These are phyloP conservation scores for Tetrapisispora iriomotensis DNA, from an alignment of 805 yeast species.

Conservation along the genomic window DNA sequence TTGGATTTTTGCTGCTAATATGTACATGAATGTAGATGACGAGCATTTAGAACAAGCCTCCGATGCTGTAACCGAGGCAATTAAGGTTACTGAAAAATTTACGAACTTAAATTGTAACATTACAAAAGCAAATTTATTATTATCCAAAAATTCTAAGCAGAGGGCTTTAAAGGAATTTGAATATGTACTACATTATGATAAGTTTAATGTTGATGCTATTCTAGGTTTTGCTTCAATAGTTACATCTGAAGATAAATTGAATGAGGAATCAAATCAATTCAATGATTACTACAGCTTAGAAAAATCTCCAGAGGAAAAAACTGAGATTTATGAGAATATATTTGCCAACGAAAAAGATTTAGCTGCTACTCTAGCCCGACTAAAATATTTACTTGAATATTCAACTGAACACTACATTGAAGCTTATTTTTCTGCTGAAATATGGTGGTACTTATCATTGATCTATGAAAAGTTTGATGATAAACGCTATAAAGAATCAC, in stretches of 20 bases:
- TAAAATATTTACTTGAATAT: conserved; percentile 34
- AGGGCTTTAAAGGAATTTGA: conserved; percentile 58
- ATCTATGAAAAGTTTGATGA: conserved; percentile 54
- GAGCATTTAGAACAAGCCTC: conserved; percentile 52
- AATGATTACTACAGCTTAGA: background rate
- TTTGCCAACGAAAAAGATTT: conserved; percentile 49
- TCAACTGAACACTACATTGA: conserved; percentile 30
- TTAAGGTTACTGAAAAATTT: conserved; percentile 38
- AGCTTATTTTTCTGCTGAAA: conserved; percentile 43
- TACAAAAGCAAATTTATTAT: conserved; percentile 25
- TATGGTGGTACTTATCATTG: conserved; percentile 59
- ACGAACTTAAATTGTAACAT: conserved; percentile 23
- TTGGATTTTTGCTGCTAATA: conserved; percentile 66
- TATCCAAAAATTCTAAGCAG: conserved; percentile 31
- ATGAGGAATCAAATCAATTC: background rate
- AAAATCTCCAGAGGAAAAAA: background rate
- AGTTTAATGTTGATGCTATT: conserved; percentile 41
- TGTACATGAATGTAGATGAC: conserved; percentile 42
- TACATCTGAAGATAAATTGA: conserved; percentile 27
- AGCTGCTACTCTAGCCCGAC: conserved; percentile 50
- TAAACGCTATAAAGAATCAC: conserved; percentile 37
- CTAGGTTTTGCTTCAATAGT: conserved; percentile 46
- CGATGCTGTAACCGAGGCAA: conserved; percentile 67
- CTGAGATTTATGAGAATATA: conserved; percentile 4
- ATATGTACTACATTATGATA: conserved; percentile 41